Conservation (phyloP, 2,329 filamentous ascomycete genomes). For the Emydomyces testavorans region DNA sequence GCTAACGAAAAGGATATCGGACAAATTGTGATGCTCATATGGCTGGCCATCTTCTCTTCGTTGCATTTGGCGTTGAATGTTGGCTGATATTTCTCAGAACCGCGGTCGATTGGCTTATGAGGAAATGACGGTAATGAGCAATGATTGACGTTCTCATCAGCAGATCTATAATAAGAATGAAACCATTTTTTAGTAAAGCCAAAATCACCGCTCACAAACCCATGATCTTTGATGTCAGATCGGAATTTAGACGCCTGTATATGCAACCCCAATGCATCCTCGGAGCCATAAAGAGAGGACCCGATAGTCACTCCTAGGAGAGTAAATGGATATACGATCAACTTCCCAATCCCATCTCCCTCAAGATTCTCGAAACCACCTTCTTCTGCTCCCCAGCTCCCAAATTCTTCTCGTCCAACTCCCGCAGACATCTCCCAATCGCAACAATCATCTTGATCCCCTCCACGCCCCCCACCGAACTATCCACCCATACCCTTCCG, state of each 20-base stretch:
- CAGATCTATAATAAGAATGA: not conserved
- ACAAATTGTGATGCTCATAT: not conserved
- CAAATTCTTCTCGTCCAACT: conserved; percentile 56
- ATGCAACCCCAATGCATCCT: not conserved
- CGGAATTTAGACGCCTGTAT: not conserved
- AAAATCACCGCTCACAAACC: not conserved
- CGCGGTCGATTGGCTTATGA: no score
- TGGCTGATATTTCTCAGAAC: not conserved
- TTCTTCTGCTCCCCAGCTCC: conserved; percentile 37
- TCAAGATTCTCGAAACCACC: conserved; percentile 34
- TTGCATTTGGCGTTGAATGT: not conserved
- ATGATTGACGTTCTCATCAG: not conserved
- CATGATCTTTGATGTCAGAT: not conserved
- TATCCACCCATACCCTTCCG: conserved; percentile 83
- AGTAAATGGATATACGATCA: not conserved
- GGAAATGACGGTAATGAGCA: not conserved
- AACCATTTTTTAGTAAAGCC: not conserved
- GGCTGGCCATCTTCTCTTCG: no score
- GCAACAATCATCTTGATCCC: conserved; percentile 56
- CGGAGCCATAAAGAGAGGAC: not conserved
- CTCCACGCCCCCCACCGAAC: conserved; percentile 45
- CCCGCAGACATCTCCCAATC: conserved; percentile 65
- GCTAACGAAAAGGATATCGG: not conserved
- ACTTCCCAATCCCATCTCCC: conserved; percentile 26
- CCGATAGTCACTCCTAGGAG: not conserved